Conservation (phyloP, 495 filamentous ascomycete genomes). For the Aspergillus sclerotiicarbonarius region DNA sequence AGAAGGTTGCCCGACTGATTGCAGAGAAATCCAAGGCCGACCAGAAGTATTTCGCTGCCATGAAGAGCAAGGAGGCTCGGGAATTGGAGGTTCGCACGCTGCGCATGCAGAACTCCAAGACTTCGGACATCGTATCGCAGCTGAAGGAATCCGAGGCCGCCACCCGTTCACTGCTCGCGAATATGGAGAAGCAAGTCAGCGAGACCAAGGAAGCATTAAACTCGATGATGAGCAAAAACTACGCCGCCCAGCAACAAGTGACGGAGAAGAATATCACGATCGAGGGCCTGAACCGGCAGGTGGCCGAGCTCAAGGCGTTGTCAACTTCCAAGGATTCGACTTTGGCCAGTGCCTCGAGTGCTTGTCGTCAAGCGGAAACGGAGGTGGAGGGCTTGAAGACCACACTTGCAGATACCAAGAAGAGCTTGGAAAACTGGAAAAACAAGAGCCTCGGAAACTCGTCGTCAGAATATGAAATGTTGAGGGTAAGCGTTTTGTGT, state of each 20-base stretch:
- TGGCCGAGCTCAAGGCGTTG: conserved; percentile 68
- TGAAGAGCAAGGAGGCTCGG: conserved; percentile 86
- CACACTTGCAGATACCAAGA: conserved; percentile 70
- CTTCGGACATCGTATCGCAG: conserved; percentile 87
- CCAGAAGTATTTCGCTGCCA: conserved; percentile 93
- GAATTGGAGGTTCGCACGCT: conserved; percentile 73
- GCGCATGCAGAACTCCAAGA: conserved; percentile 78
- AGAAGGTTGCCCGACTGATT: conserved; percentile 66
- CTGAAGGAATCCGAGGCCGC: conserved; percentile 81
- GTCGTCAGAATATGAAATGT: conserved; percentile 75
- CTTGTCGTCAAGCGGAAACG: conserved; percentile 68
- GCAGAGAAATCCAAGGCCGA: conserved; percentile 96
- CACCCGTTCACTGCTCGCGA: conserved; percentile 62
- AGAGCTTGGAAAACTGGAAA: conserved; percentile 78
- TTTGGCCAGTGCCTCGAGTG: conserved; percentile 46
- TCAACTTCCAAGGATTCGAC: conserved; percentile 71
- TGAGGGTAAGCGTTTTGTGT: conserved; percentile 61
- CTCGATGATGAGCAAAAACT: conserved; percentile 63
- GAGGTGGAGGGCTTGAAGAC: conserved; percentile 72
- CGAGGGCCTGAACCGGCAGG: conserved; percentile 73
- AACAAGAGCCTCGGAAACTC: conserved; percentile 74
- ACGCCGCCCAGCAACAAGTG: conserved; percentile 65
- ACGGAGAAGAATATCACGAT: conserved; percentile 64
- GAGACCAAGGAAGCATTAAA: conserved; percentile 75
- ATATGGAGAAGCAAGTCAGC: conserved; percentile 83